These are phyloP conservation scores for Botryotinia narcissicola DNA, from an alignment of 2,329 filamentous ascomycete species.

Conservation along the genomic window DNA sequence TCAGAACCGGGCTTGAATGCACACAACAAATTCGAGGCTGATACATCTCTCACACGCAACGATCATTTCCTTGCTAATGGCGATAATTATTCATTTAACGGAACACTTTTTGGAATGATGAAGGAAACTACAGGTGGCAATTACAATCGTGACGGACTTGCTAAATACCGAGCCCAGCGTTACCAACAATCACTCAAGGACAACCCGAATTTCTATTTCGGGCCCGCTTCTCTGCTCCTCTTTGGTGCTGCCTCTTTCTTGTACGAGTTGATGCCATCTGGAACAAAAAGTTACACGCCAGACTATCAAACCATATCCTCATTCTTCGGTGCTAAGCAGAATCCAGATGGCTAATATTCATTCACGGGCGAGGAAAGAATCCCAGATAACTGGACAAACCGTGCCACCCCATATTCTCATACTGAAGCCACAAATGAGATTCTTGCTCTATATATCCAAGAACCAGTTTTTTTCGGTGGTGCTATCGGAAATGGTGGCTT, in stretches of 20 bases:
- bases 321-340: slow-evolving; percentile 5
- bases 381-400: slow-evolving; percentile 8
- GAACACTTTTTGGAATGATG: slow-evolving; percentile 38
- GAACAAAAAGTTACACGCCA: neutral
- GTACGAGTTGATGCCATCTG: slow-evolving; percentile 11
- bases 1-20: slow-evolving; percentile 30
- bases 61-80: slow-evolving; percentile 41
- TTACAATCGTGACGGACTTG: slow-evolving; percentile 36
- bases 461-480: slow-evolving; percentile 7
- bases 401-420: neutral
- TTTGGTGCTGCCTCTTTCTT: slow-evolving; percentile 4
- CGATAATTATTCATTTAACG: slow-evolving; percentile 30
- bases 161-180: slow-evolving; percentile 37
- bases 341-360: slow-evolving; percentile 4
- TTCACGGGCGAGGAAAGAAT: slow-evolving; percentile 2
- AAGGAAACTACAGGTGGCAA: slow-evolving; percentile 37
- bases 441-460: neutral
- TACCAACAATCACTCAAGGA: slow-evolving; percentile 32
- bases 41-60: slow-evolving; percentile 50
- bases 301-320: neutral
- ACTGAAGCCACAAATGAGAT: neutral
- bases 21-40: slow-evolving; percentile 53
- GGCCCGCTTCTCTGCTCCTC: slow-evolving; percentile 21
- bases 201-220: slow-evolving; percentile 33
- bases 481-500: slow-evolving; percentile 8